Base-by-base conservation (phyloP, 192 early-diverging fungal species). In the Coemansia umbellata region DNA sequence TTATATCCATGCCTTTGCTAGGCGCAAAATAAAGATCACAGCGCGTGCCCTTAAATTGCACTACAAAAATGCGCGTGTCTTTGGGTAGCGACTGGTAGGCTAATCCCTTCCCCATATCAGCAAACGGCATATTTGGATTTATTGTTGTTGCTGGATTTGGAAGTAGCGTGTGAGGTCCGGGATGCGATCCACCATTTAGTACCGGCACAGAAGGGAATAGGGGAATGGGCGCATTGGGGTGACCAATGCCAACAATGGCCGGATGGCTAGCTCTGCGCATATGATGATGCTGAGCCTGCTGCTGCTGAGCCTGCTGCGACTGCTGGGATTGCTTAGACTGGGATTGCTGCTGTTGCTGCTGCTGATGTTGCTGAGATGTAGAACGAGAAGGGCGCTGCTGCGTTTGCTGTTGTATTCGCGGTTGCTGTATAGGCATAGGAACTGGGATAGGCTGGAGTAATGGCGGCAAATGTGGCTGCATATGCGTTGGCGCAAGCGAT, bases 51-150 rank as follows among this genome's bases (percentile, higher is more conserved):
- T 78, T 78, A 55, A 78, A 78, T 44, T 72, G 55, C 37, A 78
- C 69, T 30, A 71, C 58, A 60, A 63, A 78, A n/a, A 78, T 53
- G 31, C 67, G 68, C 8, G 69, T 58, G 36, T 49, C 50, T 24
- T 47, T 63, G 13, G 74, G 63, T 22, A 78, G 53, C 7, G 63
- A 60, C 11, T 55, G 47, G 53, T 49, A 71, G 2, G 64, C 17
- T 4, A 78, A 26, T 0, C 74, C 74, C 53, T 65, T 76, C 32
- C 73, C 73, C 73, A 76, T 76, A 19, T 76, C 66, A 1, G 66
- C 61, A 69, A 66, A 69, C n/a, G 73, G 73, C 61, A 62, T 76
- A 45, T 76, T 69, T 10, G 66, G 66, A 14, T 58, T 76, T 27
- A 69, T 65, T 13, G 66, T 69, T 19, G 66, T 68, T 1, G 73